Conservation (phyloP, 2,329 filamentous ascomycete species). For the Fragosphaeria purpurea region DNA sequence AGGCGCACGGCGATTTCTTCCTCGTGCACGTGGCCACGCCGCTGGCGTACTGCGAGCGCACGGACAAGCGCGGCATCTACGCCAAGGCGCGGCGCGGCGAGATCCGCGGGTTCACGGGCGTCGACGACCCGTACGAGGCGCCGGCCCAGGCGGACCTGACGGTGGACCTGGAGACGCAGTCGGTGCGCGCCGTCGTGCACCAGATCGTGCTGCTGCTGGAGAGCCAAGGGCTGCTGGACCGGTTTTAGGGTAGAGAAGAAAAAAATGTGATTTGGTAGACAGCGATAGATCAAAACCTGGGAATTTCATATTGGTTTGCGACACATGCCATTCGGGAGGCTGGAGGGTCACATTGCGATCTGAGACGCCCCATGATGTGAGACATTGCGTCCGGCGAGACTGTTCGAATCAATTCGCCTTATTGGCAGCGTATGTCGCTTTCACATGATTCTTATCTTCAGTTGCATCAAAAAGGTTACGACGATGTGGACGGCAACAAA, state of each 20-base stretch:
- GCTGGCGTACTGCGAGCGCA: conserved; percentile 88
- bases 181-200: conserved; percentile 86
- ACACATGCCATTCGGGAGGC: no score
- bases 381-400: no score
- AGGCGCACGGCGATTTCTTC: conserved; percentile 86
- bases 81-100: conserved; percentile 72
- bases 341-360: no score
- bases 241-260: conserved; percentile 28
- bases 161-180: conserved; percentile 78
- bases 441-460: no score
- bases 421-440: no score
- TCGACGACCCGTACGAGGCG: conserved; percentile 91
- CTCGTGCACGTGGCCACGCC: conserved; percentile 90
- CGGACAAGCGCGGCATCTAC: conserved; percentile 88
- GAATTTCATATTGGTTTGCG: no score
- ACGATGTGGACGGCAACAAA: no score
- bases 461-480: no score
- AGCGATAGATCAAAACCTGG: background rate
- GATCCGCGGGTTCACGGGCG: conserved; percentile 96
- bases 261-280: background rate
- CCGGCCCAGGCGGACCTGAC: conserved; percentile 73
- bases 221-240: conserved; percentile 78
- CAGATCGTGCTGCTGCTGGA: conserved; percentile 92
- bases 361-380: no score
- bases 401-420: no score